phyloP scores from a whole-genome alignment of 495 filamentous ascomycete genomes.

The Aspergillus cristatus region DNA sequence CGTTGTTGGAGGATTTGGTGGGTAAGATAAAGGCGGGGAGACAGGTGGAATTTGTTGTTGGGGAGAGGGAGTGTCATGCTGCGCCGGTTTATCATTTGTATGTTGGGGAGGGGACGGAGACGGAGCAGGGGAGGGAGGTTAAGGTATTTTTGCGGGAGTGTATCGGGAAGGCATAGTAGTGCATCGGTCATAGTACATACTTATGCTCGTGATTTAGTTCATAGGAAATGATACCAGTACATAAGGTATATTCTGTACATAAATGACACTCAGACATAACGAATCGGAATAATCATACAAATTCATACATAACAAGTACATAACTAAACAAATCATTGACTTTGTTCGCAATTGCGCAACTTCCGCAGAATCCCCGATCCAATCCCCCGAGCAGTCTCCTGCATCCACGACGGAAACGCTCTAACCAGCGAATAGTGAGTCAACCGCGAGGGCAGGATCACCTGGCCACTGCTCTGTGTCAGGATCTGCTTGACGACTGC shows the following conservation, averaged over 20 bases:
- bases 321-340: background rate
- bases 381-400: conserved; percentile 24
- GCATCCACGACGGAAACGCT: conserved; percentile 32
- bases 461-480: conserved; percentile 31
- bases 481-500: conserved; percentile 36
- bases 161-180: background rate
- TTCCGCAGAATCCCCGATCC: conserved; percentile 17
- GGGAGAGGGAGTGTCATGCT: conserved; percentile 32
- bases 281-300: background rate
- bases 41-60: conserved; percentile 28
- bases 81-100: conserved; percentile 35
- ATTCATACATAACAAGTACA: background rate
- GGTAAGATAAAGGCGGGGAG: conserved; percentile 25
- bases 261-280: too few species aligned
- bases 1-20: conserved; percentile 45
- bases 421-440: conserved; percentile 21
- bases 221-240: too few species aligned
- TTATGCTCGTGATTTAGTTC: too few species aligned
- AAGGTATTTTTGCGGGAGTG: conserved; percentile 19
- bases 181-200: background rate
- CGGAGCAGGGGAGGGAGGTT: conserved; percentile 29
- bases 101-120: conserved; percentile 27
- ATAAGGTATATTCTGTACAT: too few species aligned
- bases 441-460: conserved; percentile 22
- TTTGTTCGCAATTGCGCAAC: conserved; percentile 2